phyloP scores from a whole-genome alignment of 805 yeast genomes.

The Komagataella mondaviorum region DNA sequence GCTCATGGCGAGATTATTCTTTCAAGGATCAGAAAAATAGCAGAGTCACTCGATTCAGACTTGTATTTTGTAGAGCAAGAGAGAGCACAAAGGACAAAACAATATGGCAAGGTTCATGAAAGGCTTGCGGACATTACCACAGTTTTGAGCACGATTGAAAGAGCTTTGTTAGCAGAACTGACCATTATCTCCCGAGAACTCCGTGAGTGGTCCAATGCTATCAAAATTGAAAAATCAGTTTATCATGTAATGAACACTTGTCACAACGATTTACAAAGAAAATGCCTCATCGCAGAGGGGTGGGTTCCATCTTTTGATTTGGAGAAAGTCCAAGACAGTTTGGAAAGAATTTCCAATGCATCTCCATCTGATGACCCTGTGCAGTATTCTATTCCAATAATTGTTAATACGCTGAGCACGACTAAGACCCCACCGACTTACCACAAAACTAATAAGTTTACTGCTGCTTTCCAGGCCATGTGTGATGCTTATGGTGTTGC shows the following conservation, averaged over 20 bases:
- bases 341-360: slow-evolving; percentile 23
- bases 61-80: slow-evolving; percentile 47
- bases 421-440: slow-evolving; percentile 87
- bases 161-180: slow-evolving; percentile 50
- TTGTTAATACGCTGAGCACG: slow-evolving; percentile 49
- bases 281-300: slow-evolving; percentile 59
- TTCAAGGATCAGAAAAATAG: slow-evolving; percentile 63
- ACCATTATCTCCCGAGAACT: slow-evolving; percentile 51
- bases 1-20: slow-evolving; percentile 78
- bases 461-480: slow-evolving; percentile 84
- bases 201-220: slow-evolving; percentile 39
- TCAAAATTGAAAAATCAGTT: slow-evolving; percentile 44
- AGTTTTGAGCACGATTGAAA: slow-evolving; percentile 32
- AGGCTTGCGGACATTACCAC: slow-evolving; percentile 39
- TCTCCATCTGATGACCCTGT: neutral
- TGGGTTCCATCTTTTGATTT: slow-evolving; percentile 57
- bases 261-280: slow-evolving; percentile 53
- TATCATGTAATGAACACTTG: slow-evolving; percentile 50
- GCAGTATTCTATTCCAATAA: slow-evolving; percentile 16
- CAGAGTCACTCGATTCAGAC: slow-evolving; percentile 83
- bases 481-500: slow-evolving; percentile 95
- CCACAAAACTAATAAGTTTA: slow-evolving; percentile 90
- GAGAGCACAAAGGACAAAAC: slow-evolving; percentile 20
- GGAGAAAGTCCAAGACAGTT: slow-evolving; percentile 25
- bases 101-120: slow-evolving; percentile 28